Conservation (phyloP, 345 rosid genomes). For the Anacardium occidentale region DNA sequence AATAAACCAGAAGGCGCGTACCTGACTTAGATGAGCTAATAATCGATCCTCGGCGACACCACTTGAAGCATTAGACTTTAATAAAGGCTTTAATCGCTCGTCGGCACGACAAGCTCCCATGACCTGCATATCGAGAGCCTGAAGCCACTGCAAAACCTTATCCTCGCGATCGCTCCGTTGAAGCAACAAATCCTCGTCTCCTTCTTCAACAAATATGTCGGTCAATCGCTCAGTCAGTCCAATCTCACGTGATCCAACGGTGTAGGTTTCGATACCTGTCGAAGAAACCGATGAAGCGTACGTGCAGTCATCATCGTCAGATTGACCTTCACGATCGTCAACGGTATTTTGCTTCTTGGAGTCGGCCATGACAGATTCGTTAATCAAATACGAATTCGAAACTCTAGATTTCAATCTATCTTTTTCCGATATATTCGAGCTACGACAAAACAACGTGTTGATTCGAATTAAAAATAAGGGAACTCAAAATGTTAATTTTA, state of each 20-base stretch:
- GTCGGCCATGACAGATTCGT: constrained; percentile 47
- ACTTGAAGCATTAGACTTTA: constrained; percentile 62
- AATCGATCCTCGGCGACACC: constrained; percentile 79
- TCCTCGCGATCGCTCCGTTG: constrained; percentile 63
- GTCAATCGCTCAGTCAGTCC: constrained; percentile 61
- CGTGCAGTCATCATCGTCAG: constrained; percentile 35
- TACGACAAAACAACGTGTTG: not conserved
- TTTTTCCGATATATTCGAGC: not conserved
- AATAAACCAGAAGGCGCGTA: too few relatives aligned
- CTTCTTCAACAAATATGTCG: constrained; percentile 44
- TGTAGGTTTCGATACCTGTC: constrained; percentile 28
- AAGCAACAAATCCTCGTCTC: constrained; percentile 64
- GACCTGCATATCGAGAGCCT: constrained; percentile 86
- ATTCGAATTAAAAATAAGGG: not conserved
- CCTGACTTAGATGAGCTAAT: constrained; percentile 85
- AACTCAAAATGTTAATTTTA: not conserved
- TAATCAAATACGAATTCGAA: too few relatives aligned
- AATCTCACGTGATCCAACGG: constrained; percentile 45
- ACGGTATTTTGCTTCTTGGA: constrained; percentile 41
- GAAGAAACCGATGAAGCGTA: constrained; percentile 36
- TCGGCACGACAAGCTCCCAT: constrained; percentile 93
- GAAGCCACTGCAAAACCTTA: constrained; percentile 83
- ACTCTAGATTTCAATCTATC: too few relatives aligned
- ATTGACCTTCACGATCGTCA: constrained; percentile 35
- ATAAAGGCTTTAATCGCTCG: constrained; percentile 90